phyloP scores from a whole-genome alignment of 331 rosid genomes.

The Cucumis variabilis region DNA sequence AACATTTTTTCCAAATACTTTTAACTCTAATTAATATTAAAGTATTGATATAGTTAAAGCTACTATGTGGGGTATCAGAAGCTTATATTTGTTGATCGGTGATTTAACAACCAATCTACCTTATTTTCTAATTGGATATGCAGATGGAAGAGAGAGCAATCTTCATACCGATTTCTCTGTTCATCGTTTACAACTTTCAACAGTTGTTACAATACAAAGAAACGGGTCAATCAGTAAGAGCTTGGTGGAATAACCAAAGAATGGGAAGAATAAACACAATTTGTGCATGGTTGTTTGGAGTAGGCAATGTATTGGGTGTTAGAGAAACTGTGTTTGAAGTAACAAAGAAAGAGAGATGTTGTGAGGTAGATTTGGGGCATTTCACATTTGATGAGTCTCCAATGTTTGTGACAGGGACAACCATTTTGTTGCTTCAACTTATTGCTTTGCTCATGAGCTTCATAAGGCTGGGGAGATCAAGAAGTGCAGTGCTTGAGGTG shows the following conservation, averaged over 20 bases:
- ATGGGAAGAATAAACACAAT: constrained; percentile 22
- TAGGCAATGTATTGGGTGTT: not conserved
- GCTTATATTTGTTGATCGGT: too few species aligned
- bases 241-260: constrained; percentile 79
- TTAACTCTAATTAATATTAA: too few species aligned
- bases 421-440: constrained; percentile 18
- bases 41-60: too few species aligned
- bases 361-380: not conserved
- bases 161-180: not conserved
- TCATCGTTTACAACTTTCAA: not conserved
- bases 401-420: not conserved
- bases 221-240: constrained; percentile 14
- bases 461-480: not conserved
- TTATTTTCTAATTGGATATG: not conserved
- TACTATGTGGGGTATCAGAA: too few species aligned
- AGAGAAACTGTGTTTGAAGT: constrained; percentile 9
- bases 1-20: too few species aligned
- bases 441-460: not conserved
- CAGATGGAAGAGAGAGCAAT: constrained; percentile 1
- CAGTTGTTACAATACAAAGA: not conserved
- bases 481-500: not conserved
- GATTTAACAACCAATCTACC: too few species aligned
- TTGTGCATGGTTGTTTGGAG: constrained; percentile 6
- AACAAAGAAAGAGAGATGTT: not conserved
- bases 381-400: constrained; percentile 7